A percentile compares a stretch with the other conserved stretches of the same genome.
Evolutionary conservation across 2,329 filamentous ascomycete species (phyloP).

Genomic region (Zymoseptoria pseudotritici): DNA sequence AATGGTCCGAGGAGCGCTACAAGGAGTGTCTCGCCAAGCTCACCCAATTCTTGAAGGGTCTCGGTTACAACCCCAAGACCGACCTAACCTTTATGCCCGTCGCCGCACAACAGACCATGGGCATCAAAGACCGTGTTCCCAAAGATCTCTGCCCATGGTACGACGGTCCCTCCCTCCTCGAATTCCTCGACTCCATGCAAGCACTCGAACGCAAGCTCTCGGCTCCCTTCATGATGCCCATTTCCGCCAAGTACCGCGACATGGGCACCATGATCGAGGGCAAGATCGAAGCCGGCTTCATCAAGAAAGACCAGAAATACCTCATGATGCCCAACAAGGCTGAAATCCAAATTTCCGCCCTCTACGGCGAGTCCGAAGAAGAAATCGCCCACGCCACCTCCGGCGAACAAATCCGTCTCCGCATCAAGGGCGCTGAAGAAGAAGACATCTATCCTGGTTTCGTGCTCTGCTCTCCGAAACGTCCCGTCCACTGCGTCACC

Average conservation of each 20-base stretch:
- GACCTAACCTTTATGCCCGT: conserved; percentile 96
- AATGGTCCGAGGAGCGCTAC: conserved; percentile 91
- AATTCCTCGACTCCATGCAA: conserved; percentile 91
- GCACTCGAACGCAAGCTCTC: conserved; percentile 92
- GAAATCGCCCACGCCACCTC: conserved; percentile 75
- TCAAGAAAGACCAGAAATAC: conserved; percentile 80
- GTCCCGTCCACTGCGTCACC: conserved; percentile 81
- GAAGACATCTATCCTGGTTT: conserved; percentile 95
- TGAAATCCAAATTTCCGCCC: conserved; percentile 68
- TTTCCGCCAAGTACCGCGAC: conserved; percentile 93
- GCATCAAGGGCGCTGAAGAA: conserved; percentile 90
- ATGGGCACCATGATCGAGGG: conserved; percentile 97
- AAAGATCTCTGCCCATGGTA: conserved; percentile 75
- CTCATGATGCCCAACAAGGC: conserved; percentile 96
- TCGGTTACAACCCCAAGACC: conserved; percentile 89
- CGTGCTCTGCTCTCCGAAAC: conserved; percentile 89
- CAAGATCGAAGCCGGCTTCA: conserved; percentile 88
- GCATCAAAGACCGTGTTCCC: conserved; percentile 82
- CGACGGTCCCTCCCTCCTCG: conserved; percentile 79
- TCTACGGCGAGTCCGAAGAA: conserved; percentile 95
- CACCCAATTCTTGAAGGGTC: conserved; percentile 75
- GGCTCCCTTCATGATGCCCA: conserved; percentile 98
- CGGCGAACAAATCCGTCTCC: conserved; percentile 88
- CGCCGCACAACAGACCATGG: conserved; percentile 75
- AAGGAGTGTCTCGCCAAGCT: conserved; percentile 91